These are phyloP conservation scores for Boletus bicolor DNA, from an alignment of 768 basidiomycete genomes.

Conservation along the genomic window DNA sequence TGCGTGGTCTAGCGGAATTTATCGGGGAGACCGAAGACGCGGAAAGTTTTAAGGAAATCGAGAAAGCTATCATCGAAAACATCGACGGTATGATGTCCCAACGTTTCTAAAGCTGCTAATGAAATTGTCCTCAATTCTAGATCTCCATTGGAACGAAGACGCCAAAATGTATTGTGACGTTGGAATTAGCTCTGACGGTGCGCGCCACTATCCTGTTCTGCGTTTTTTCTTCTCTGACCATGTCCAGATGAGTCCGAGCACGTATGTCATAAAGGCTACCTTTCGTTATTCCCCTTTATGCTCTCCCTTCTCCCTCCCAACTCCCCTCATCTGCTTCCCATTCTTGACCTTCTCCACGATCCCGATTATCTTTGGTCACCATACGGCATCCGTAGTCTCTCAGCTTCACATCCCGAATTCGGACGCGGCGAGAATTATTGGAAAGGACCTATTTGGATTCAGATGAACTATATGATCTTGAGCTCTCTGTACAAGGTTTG, in stretches of 20 bases:
- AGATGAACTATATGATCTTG: conserved; percentile 93
- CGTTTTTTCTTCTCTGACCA: not conserved
- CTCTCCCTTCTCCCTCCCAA: conserved; percentile 72
- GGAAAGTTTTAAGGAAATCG: conserved; percentile 70
- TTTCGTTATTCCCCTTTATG: conserved; percentile 92
- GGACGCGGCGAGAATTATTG: conserved; percentile 96
- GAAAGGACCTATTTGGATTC: conserved; percentile 96
- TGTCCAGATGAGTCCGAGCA: conserved; percentile 82
- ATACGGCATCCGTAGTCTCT: conserved; percentile 85
- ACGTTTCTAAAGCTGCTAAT: not conserved
- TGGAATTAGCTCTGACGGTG: conserved; percentile 81
- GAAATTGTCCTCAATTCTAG: conserved; percentile 36
- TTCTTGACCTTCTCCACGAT: conserved; percentile 76
- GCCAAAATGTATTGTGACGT: conserved; percentile 92
- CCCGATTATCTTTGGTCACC: conserved; percentile 89
- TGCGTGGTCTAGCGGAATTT: conserved; percentile 86
- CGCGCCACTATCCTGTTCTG: conserved; percentile 5
- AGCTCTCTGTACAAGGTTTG: conserved; percentile 72
- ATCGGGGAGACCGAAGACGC: conserved; percentile 84
- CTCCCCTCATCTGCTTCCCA: conserved; percentile 78
- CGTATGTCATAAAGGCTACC: conserved; percentile 88
- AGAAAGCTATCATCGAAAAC: conserved; percentile 77
- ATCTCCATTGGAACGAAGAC: conserved; percentile 91
- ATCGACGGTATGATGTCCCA: conserved; percentile 62
- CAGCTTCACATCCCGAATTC: conserved; percentile 84